These are phyloP conservation scores for Cercospora sp. DNA, from an alignment of 2,329 filamentous ascomycete species.

Conservation along the genomic window DNA sequence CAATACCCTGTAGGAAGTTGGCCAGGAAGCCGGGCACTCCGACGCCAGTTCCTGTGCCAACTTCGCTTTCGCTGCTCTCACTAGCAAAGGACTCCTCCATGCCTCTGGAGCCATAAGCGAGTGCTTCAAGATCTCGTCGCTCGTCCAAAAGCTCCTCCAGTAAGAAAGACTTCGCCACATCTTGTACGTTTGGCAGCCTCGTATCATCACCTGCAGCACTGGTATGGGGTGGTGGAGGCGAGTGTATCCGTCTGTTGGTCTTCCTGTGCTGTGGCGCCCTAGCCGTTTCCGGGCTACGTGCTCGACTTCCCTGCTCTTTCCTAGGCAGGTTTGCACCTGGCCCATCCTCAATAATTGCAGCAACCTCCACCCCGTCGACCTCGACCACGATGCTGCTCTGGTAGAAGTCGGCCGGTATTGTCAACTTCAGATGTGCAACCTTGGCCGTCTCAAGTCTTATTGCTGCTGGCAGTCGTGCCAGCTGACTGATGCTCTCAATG, in stretches of 20 bases:
- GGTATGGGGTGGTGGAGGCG: constrained; percentile 32
- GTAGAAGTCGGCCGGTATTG: constrained; percentile 84
- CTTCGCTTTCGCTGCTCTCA: constrained; percentile 58
- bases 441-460: constrained; percentile 73
- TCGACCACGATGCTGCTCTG: constrained; percentile 80
- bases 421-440: constrained; percentile 74
- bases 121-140: constrained; percentile 67
- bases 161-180: constrained; percentile 78
- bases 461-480: constrained; percentile 65
- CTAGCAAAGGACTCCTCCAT: constrained; percentile 61
- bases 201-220: constrained; percentile 37
- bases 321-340: constrained; percentile 38
- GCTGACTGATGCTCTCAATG: constrained; percentile 53
- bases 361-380: constrained; percentile 76
- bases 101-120: constrained; percentile 58
- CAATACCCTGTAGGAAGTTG: constrained; percentile 70
- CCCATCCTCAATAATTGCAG: constrained; percentile 38
- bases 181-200: constrained; percentile 63
- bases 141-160: constrained; percentile 67
- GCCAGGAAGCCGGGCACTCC: constrained; percentile 70
- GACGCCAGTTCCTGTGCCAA: constrained; percentile 70
- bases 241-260: constrained; percentile 38
- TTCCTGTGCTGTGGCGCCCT: constrained; percentile 40
- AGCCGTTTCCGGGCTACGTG: constrained; percentile 27
- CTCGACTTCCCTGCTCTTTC: constrained; percentile 30